These are phyloP conservation scores for Aristolochia contorta DNA, from an alignment of 164 flowering plant species.

Conservation along the genomic window DNA sequence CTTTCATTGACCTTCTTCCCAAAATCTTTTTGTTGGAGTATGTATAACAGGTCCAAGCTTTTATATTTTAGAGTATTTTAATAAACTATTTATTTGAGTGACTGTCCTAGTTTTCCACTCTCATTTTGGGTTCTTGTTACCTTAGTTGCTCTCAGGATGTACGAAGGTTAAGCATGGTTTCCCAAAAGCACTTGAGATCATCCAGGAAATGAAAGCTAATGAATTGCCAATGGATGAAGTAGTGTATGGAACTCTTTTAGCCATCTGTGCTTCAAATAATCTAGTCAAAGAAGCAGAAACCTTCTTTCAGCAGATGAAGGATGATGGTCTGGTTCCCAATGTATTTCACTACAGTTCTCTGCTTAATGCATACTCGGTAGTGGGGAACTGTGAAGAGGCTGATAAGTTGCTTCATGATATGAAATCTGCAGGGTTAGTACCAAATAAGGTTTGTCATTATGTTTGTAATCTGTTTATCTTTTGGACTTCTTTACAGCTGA, in stretches of 20 bases:
- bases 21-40: too few species aligned
- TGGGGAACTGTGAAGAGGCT: conserved; percentile 64
- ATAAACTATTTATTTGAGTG: too few species aligned
- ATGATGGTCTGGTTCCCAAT: conserved; percentile 71
- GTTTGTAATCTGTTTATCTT: neutral
- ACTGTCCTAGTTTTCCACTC: too few species aligned
- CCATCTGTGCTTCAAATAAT: conserved; percentile 76
- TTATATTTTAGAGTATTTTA: too few species aligned
- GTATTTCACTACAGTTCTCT: conserved; percentile 79
- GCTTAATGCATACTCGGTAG: conserved; percentile 48
- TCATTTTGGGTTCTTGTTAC: conserved; percentile 6
- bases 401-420: conserved; percentile 63
- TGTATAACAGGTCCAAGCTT: too few species aligned
- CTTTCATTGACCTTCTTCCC: too few species aligned
- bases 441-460: conserved; percentile 76
- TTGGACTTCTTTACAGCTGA: neutral
- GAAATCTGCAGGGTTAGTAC: conserved; percentile 73
- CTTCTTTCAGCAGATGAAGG: conserved; percentile 60
- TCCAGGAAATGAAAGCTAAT: conserved; percentile 47
- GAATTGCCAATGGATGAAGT: conserved; percentile 61
- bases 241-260: conserved; percentile 69
- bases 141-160: conserved; percentile 85
- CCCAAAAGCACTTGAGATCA: conserved; percentile 58
- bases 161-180: conserved; percentile 58
- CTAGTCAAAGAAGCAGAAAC: conserved; percentile 64